Conservation (phyloP, 257 asterid species). For the Datura wrightii region DNA sequence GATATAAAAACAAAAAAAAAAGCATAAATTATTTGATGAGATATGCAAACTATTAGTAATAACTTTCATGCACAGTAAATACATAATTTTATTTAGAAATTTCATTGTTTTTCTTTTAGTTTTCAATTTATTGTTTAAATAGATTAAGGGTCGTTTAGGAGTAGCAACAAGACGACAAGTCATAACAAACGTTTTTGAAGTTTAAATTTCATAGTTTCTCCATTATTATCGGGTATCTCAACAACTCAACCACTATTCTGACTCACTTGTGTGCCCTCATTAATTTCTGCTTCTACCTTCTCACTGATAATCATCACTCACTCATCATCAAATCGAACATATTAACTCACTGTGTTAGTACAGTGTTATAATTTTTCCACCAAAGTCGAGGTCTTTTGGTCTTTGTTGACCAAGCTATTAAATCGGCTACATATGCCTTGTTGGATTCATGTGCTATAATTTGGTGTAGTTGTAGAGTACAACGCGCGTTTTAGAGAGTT, state of each 20-base stretch:
- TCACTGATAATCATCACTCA: neutral
- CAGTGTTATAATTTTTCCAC: neutral
- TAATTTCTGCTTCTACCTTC: neutral
- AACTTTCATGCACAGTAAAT: too few species aligned
- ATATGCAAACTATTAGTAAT: too few species aligned
- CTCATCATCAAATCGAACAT: neutral
- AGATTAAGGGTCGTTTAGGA: neutral
- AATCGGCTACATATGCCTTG: neutral
- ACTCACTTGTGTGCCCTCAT: neutral
- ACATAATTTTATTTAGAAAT: too few species aligned
- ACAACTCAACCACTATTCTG: slow-evolving; percentile 4
- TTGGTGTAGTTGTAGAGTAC: neutral
- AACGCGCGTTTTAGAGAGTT: neutral
- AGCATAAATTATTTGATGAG: too few species aligned
- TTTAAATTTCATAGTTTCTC: neutral
- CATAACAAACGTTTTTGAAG: neutral
- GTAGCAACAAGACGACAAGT: neutral
- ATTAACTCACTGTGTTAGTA: neutral
- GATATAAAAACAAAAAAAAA: too few species aligned
- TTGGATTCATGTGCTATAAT: neutral
- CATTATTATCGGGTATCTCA: slow-evolving; percentile 14
- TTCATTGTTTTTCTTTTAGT: too few species aligned
- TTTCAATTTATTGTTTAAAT: too few species aligned
- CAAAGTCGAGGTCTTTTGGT: neutral
- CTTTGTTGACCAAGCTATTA: neutral